Evolutionary conservation across 176 grass and related monocot species (phyloP), one percentile per base, ranked within the genome.

Genomic region (Panicum miliaceum): DNA sequence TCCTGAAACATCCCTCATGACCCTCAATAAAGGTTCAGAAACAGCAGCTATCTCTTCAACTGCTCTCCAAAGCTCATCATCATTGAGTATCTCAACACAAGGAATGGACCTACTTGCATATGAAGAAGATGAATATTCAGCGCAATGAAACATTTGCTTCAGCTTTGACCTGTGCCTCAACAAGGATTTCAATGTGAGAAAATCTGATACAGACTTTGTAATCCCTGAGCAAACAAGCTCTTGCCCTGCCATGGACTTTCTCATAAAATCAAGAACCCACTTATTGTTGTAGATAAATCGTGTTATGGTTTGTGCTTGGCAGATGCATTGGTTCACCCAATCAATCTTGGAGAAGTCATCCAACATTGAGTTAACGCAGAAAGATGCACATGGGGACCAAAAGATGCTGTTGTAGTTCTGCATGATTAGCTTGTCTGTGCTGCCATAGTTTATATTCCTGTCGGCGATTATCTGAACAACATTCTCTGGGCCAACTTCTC

Each of bases 321-420:
- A 84, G 75, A 98, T 93, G 75, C 93, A 95, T 78, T 84, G 84
- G 83, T 85, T 95, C 60, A 95, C 96, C 96, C 96, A 98, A 78
- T 95, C 96, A 45, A 95, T 90, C 82, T 90, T 98, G 71, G 92
- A 93, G 23, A 98, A 98, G 16, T 95, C 92, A 53, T 98, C 92
- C 75, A 98, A 79, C 82, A 95, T 93, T 36, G 91, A 90, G 78
- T 98, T 95, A 32, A 98, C 25, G 83, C 96, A 98, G 69, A 82
- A 86, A 8, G 96, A 94, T 63, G 96, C 93, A n/a, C 96, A 98
- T 53, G 91, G 89, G 35, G 95, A 93, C 90, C 95, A 95, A 71
- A 98, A 95, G 37, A 98, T 91, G 15, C 76, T 82, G 72, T 63
- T 91, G 75, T 98, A 98, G 71, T 90, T 95, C 81, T 95, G 96